A percentile compares a stretch with the other conserved stretches of the same genome.
phyloP scores from a whole-genome alignment of 2,329 filamentous ascomycete species.

The Hypoxylon sp. region DNA sequence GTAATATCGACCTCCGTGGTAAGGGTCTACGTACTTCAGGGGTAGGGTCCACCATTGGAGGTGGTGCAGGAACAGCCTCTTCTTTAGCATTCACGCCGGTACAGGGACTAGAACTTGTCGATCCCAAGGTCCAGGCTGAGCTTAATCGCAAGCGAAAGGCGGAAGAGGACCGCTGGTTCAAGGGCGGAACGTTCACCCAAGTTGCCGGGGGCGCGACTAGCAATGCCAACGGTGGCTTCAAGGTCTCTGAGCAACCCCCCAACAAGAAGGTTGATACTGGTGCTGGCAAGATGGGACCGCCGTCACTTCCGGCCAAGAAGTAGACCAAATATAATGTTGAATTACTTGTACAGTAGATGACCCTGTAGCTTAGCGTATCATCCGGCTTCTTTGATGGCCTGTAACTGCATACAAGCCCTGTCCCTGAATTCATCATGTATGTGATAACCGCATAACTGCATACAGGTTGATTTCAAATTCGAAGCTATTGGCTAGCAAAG shows the following conservation, averaged over 20 bases:
- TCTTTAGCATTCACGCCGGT: slow-evolving; percentile 94
- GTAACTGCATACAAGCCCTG: neutral
- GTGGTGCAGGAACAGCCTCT: slow-evolving; percentile 81
- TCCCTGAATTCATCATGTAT: neutral
- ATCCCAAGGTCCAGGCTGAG: slow-evolving; percentile 91
- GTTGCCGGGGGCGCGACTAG: slow-evolving; percentile 67
- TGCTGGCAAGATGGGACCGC: slow-evolving; percentile 65
- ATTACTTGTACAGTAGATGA: neutral
- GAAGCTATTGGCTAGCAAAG: neutral
- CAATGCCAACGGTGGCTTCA: slow-evolving; percentile 76
- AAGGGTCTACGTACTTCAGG: slow-evolving; percentile 86
- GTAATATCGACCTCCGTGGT: slow-evolving; percentile 78
- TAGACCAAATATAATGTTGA: slow-evolving; percentile 24
- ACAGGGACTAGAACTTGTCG: slow-evolving; percentile 94
- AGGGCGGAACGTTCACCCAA: slow-evolving; percentile 96
- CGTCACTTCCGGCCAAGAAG: slow-evolving; percentile 50
- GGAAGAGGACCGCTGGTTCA: slow-evolving; percentile 97
- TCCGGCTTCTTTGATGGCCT: neutral
- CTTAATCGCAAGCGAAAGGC: slow-evolving; percentile 91
- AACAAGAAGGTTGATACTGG: slow-evolving; percentile 81
- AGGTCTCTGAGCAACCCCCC: slow-evolving; percentile 81
- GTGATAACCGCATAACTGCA: neutral
- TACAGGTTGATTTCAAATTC: neutral
- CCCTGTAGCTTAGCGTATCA: neutral
- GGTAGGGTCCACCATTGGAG: slow-evolving; percentile 79